Evolutionary conservation across 305 asterid genomes (phyloP), one percentile per base, ranked within the genome.

Genomic region (Striga hermonthica): DNA sequence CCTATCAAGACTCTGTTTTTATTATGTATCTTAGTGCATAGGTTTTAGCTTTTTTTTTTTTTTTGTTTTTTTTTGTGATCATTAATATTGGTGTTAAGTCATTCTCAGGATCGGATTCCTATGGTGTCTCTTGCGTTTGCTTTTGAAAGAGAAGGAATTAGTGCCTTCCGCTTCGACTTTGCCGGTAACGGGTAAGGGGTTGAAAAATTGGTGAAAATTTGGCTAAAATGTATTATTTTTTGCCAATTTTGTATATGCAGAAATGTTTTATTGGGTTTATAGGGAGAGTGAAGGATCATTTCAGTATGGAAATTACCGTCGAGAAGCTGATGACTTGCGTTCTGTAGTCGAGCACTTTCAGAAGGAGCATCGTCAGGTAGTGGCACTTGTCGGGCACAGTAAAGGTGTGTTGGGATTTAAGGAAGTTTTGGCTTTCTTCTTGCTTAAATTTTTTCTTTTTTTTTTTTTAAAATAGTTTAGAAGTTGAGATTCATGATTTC

Each of bases 241-340:
- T 2, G 31, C 2, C 31, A 22, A 22, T 0, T 0, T 41, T 41
- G 10, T 9, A 8, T 41, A 41, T 3, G 9, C 47, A 41, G 47
- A 41, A 41, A 41, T 7, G 7, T 47, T 70, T 36, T 58, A 16
- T 50, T 72, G 59, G 59, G 12, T 62, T 61, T 68, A 22, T 78
- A 91, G 98, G 73, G 97, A 87, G 72, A 91, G 98, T 64, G 95
- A 85, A 78, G 98, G 98, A 14, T 63, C 82, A 45, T 89, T 91
- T 79, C 92, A 82, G 69, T 91, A 91, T 76, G 98, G 93, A 35
- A 82, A 87, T 72, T 91, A 91, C 74, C 72, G 60, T 63, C 81
- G 92, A 78, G 98, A 91, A 80, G 92, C 88, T 74, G 90, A 89
- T 68, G 96, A 91, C 79, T 77, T 89, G 49, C 84, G 64, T 67